phyloP scores from a whole-genome alignment of 495 filamentous ascomycete genomes.

The Penicillium ucsense region DNA sequence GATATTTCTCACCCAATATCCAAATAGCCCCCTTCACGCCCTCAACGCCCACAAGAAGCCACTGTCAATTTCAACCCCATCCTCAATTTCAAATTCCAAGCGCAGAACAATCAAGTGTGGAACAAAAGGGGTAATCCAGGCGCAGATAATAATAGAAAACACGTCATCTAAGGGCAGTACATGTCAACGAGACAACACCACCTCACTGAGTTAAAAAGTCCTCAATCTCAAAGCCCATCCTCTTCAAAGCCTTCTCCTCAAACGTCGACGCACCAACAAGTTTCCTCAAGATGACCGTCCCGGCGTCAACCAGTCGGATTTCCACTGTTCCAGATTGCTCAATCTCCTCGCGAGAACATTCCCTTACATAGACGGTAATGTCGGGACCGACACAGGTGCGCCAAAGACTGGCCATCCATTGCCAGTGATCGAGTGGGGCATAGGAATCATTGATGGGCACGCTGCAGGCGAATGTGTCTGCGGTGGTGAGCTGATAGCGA shows the following conservation, averaged over 20 bases:
- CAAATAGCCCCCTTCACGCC: no score
- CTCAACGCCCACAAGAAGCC: no score
- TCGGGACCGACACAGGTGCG: constrained; percentile 78
- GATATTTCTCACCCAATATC: no score
- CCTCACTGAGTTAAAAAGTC: constrained; percentile 54
- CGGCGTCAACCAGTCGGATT: constrained; percentile 40
- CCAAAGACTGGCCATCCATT: constrained; percentile 96
- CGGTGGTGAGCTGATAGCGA: constrained; percentile 65
- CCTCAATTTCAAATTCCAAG: no score
- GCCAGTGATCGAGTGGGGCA: constrained; percentile 84
- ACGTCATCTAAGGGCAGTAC: no score
- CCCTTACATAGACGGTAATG: constrained; percentile 59
- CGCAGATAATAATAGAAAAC: no score
- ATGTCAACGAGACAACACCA: background rate
- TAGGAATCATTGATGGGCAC: constrained; percentile 73
- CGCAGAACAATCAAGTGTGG: background rate
- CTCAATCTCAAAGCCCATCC: constrained; percentile 73
- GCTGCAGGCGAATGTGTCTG: constrained; percentile 60
- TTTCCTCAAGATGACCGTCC: constrained; percentile 50
- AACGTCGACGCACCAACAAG: constrained; percentile 30
- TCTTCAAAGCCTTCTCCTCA: constrained; percentile 57
- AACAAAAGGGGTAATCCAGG: background rate
- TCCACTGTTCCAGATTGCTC: constrained; percentile 39
- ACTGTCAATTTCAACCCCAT: no score
- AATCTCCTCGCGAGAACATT: constrained; percentile 37